These are phyloP conservation scores for Starmerella etchellsii DNA, from an alignment of 805 yeast species.

Conservation along the genomic window DNA sequence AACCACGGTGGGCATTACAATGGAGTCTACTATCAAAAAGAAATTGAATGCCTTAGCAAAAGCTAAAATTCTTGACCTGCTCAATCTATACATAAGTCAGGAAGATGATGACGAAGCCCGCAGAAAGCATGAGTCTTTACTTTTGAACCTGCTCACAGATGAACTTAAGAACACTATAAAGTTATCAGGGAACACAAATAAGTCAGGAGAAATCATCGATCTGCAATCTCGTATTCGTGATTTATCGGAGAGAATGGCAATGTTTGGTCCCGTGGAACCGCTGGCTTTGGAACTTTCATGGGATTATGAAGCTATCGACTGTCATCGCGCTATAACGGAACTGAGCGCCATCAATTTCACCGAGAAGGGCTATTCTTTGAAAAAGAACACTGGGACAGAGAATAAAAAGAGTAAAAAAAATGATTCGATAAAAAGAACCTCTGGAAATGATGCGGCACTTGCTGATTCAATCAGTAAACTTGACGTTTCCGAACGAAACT, in stretches of 20 bases:
- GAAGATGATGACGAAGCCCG: slow-evolving; percentile 52
- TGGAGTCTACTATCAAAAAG: too few species aligned
- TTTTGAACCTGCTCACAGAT: slow-evolving; percentile 44
- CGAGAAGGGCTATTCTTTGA: neutral
- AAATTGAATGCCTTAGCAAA: slow-evolving; percentile 17
- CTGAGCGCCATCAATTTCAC: slow-evolving; percentile 26
- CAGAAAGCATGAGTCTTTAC: slow-evolving; percentile 43
- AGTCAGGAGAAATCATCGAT: neutral
- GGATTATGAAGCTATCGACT: slow-evolving; percentile 41
- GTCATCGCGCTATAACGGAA: slow-evolving; percentile 22
- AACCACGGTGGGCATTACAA: too few species aligned
- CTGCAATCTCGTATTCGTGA: slow-evolving; percentile 36
- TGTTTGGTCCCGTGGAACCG: slow-evolving; percentile 47
- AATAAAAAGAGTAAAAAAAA: neutral
- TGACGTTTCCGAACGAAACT: neutral
- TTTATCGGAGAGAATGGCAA: slow-evolving; percentile 58
- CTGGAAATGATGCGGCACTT: neutral
- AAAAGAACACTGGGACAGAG: neutral
- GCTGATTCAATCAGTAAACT: neutral
- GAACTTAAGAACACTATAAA: slow-evolving; percentile 33
- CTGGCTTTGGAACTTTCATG: slow-evolving; percentile 31
- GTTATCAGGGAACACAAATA: neutral
- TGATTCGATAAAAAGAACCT: neutral
- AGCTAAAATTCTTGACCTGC: slow-evolving; percentile 34
- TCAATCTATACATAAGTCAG: slow-evolving; percentile 44